Evolutionary conservation across 768 basidiomycete genomes (phyloP), one percentile per base, ranked within the genome.

Genomic region (Leucosporidium scottii): DNA sequence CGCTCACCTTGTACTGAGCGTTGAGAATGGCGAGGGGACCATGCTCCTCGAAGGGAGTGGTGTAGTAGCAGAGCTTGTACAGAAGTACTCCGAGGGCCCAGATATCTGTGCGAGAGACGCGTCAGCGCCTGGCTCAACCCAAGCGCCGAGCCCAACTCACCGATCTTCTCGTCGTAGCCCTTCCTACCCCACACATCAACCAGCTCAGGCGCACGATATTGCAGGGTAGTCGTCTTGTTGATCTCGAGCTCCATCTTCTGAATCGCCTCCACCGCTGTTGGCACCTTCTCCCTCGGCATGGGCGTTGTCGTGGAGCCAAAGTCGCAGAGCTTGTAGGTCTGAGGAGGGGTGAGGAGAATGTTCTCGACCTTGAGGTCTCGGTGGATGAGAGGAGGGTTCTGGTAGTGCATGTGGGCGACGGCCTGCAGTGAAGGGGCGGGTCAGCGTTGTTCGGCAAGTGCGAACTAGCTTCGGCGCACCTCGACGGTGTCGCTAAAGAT

Each of bases 321-420:
- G 78, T 99, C 96, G 78, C 96, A 99, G 12, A 99, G 83, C 78
- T 99, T 99, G 83, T 86, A 99, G 0, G 86, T 86, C 1, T 89
- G 87, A 1, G 85, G 78, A 4, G 88, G 86, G 10, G 91, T 86
- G 76, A 94, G 90, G 1, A 99, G 85, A 74, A 99, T 97, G 78
- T 99, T 99, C 78, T 99, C 96, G 44, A 99, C 93, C 80, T 99
- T 99, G 76, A 99, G 85, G 80, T 99, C 96, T 51, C 96, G 90
- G 76, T 99, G 96, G 28, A 99, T 82, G 58, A 99, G 83, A 27
- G 96, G 85, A 7, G 92, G 92, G 28, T 87, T 85, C 58, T 91
- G 85, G 71, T 90, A 88, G 78, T 99, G 96, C 96, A 99, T 98
- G 68, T 85, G 88, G 7, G 91, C 93, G 27, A 98, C 89, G 44